phyloP scores from a whole-genome alignment of 2,329 filamentous ascomycete species.

The Zymoseptoria crescenta region DNA sequence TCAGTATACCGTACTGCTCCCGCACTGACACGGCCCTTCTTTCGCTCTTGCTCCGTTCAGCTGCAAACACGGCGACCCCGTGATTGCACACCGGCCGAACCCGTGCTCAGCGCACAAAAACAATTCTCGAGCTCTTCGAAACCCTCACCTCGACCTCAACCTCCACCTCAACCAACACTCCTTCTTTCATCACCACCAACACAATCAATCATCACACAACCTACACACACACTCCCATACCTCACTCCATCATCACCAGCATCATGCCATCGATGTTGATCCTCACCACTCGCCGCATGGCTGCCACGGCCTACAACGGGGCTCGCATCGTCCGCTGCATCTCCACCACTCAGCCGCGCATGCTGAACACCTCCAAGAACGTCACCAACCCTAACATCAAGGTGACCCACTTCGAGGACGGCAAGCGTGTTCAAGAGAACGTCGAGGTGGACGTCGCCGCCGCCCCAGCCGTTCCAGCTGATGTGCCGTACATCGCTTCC shows the following conservation, averaged over 20 bases:
- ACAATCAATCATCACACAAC: not conserved
- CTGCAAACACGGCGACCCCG: not conserved
- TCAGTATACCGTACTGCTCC: not conserved
- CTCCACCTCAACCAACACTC: too few species aligned
- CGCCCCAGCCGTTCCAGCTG: constrained; percentile 27
- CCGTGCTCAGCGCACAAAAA: not conserved
- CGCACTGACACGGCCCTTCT: not conserved
- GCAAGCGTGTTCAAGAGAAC: constrained; percentile 24
- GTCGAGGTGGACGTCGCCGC: constrained; percentile 18
- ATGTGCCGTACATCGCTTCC: constrained; percentile 25
- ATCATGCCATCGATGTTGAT: not conserved
- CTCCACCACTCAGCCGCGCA: too few species aligned
- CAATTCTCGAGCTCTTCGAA: not conserved
- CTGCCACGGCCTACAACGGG: too few species aligned
- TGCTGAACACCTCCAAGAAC: too few species aligned
- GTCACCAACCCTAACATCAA: constrained; percentile 23
- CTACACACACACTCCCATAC: too few species aligned
- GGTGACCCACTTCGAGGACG: constrained; percentile 27
- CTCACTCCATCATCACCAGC: not conserved
- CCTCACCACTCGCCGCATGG: not conserved
- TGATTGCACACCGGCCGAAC: not conserved
- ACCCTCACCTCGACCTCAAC: not conserved
- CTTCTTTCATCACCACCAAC: not conserved
- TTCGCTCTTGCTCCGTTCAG: not conserved
- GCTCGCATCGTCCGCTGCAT: too few species aligned